Evolutionary conservation across 2,329 filamentous ascomycete species (phyloP).

Genomic region (Thelonectria olida): DNA sequence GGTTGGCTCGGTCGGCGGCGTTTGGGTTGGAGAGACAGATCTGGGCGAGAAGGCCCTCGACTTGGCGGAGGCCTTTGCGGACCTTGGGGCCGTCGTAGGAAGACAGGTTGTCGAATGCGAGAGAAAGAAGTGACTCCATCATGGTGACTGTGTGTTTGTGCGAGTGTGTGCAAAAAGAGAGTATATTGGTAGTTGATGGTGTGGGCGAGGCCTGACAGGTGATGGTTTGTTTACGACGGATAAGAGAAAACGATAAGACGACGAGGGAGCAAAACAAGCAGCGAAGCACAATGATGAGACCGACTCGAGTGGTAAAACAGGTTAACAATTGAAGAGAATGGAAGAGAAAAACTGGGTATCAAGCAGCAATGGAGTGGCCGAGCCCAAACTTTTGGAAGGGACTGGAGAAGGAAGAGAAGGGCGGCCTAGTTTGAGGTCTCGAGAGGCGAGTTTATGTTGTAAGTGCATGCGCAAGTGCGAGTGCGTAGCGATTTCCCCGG

Average conservation of each 20-base stretch:
- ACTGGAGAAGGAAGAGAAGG: slow-evolving; percentile 11
- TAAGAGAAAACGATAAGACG: slow-evolving; percentile 11
- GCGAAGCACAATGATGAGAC: slow-evolving; percentile 12
- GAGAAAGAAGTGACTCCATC: slow-evolving; percentile 92
- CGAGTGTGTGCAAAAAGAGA: slow-evolving; percentile 10
- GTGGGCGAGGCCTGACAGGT: slow-evolving; percentile 25
- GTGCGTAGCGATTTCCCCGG: slow-evolving; percentile 19
- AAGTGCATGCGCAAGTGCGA: slow-evolving; percentile 11
- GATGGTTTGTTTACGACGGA: slow-evolving; percentile 24
- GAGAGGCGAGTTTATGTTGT: slow-evolving; percentile 15
- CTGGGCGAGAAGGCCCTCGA: slow-evolving; percentile 92
- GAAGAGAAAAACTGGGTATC: slow-evolving; percentile 23
- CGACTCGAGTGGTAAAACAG: slow-evolving; percentile 21
- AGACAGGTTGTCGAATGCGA: slow-evolving; percentile 96
- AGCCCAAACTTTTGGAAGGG: slow-evolving; percentile 19
- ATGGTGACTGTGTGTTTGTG: slow-evolving; percentile 30
- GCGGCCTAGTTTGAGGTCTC: not conserved
- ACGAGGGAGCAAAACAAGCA: not conserved
- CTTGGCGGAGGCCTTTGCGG: slow-evolving; percentile 91
- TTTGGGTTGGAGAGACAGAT: slow-evolving; percentile 82
- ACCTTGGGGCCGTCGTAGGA: slow-evolving; percentile 91
- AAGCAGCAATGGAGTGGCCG: slow-evolving; percentile 26
- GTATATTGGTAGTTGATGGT: slow-evolving; percentile 14
- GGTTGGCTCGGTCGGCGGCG: slow-evolving; percentile 30
- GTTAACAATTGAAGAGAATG: slow-evolving; percentile 17